phyloP scores from a whole-genome alignment of 768 basidiomycete species.

The Lentinula guzmanii region DNA sequence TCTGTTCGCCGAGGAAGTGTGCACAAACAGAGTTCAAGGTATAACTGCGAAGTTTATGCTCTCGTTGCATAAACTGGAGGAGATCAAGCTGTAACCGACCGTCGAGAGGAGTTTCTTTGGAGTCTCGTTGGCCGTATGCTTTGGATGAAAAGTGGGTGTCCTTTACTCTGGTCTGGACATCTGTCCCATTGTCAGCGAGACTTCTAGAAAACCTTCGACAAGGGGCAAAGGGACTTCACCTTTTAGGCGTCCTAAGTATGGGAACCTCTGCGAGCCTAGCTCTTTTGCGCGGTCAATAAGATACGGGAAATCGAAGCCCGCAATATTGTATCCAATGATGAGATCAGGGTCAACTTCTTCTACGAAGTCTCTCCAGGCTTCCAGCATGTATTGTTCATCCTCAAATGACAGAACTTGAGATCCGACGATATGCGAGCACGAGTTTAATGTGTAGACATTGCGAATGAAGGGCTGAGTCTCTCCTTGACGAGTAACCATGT shows the following conservation, averaged over 20 bases:
- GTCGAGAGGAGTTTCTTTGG: constrained; percentile 86
- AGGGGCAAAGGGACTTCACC: constrained; percentile 33
- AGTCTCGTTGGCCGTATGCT: constrained; percentile 95
- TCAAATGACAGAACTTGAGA: constrained; percentile 87
- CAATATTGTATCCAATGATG: constrained; percentile 93
- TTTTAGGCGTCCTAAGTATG: constrained; percentile 68
- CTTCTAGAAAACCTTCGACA: not conserved
- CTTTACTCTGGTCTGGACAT: constrained; percentile 71
- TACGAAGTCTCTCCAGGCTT: constrained; percentile 87
- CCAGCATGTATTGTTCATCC: constrained; percentile 68
- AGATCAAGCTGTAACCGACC: constrained; percentile 95
- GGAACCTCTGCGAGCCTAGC: constrained; percentile 64
- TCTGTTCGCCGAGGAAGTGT: constrained; percentile 96
- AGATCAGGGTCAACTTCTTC: constrained; percentile 91
- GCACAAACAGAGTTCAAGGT: constrained; percentile 98
- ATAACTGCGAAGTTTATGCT: constrained; percentile 95
- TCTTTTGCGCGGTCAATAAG: constrained; percentile 88
- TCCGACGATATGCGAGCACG: constrained; percentile 94
- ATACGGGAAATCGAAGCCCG: constrained; percentile 95
- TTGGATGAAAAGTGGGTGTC: constrained; percentile 97
- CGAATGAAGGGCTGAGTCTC: constrained; percentile 91
- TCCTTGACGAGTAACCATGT: constrained; percentile 98
- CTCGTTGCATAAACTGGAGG: constrained; percentile 96
- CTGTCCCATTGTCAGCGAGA: constrained; percentile 31
- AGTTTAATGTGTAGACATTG: constrained; percentile 93